Conservation (phyloP, 2,329 filamentous ascomycete genomes). For the Pseudopyrenochaeta lycopersici region DNA sequence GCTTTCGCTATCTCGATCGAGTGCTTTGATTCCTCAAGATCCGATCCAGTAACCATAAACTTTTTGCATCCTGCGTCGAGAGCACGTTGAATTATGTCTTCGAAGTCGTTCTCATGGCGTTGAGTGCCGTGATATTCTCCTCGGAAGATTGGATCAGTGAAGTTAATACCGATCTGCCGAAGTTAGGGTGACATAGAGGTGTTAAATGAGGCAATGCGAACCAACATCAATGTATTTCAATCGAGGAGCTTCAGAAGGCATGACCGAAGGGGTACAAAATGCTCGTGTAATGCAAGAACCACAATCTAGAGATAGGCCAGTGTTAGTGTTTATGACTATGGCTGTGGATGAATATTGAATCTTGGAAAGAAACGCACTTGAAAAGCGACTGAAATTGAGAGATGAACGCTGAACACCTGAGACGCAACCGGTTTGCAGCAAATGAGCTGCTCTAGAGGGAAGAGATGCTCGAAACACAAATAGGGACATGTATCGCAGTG, state of each 20-base stretch:
- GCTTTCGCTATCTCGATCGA: conserved; percentile 77
- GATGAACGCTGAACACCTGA: background rate
- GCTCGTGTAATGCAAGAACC: background rate
- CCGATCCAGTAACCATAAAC: conserved; percentile 92
- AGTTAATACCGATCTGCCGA: conserved; percentile 84
- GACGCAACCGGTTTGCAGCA: background rate
- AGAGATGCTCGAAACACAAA: background rate
- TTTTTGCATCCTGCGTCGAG: conserved; percentile 82
- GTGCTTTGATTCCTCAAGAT: conserved; percentile 78
- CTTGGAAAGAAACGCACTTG: conserved; percentile 17
- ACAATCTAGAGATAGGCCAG: background rate
- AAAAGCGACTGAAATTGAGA: conserved; percentile 6
- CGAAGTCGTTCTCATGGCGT: conserved; percentile 76
- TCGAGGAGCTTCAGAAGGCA: conserved; percentile 8
- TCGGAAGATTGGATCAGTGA: conserved; percentile 89
- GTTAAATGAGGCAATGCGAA: conserved; percentile 30
- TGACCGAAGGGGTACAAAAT: background rate
- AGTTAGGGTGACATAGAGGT: conserved; percentile 8
- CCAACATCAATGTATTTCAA: conserved; percentile 56
- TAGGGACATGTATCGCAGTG: conserved; percentile 18
- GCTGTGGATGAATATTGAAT: background rate
- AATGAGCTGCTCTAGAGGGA: background rate
- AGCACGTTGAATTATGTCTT: conserved; percentile 80
- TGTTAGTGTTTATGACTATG: background rate
- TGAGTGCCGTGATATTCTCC: conserved; percentile 85